phyloP scores from a whole-genome alignment of 148 eudicot genomes.

The Chenopodium album region DNA sequence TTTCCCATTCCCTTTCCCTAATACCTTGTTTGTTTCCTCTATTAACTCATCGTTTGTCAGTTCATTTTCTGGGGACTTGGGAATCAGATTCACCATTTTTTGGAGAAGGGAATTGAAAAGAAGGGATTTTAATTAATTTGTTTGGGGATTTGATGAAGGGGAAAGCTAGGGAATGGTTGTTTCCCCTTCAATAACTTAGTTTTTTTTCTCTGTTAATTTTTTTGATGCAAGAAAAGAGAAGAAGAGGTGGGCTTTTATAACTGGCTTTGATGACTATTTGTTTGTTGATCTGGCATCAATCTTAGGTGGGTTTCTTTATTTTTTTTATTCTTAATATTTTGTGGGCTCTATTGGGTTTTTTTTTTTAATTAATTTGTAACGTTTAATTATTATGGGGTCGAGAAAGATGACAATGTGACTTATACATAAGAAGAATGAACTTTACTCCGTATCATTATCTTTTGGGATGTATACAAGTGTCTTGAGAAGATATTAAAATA shows the following conservation, averaged over 20 bases:
- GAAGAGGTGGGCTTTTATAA: conserved; percentile 5
- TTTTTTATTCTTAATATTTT: too few relatives aligned
- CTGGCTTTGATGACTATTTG: not conserved
- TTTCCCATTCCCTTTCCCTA: conserved; percentile 10
- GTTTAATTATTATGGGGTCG: too few relatives aligned
- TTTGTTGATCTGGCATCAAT: not conserved
- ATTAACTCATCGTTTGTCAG: not conserved
- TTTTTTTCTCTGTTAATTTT: not conserved
- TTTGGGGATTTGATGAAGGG: not conserved
- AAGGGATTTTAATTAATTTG: not conserved
- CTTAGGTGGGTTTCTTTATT: not conserved
- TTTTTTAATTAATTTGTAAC: too few relatives aligned
- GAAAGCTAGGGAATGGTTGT: not conserved
- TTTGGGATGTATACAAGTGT: too few relatives aligned
- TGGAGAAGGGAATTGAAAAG: not conserved
- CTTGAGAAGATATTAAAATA: too few relatives aligned
- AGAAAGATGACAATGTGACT: too few relatives aligned
- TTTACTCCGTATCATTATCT: too few relatives aligned
- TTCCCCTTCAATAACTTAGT: not conserved
- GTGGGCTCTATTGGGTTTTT: too few relatives aligned
- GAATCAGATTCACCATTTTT: conserved; percentile 35
- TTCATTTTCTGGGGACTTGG: conserved; percentile 15
- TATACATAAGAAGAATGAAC: too few relatives aligned
- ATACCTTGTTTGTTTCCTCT: not conserved
- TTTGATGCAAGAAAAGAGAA: not conserved